Evolutionary conservation across 2,329 filamentous ascomycete genomes (phyloP).

Genomic region (Alternaria consortialis): DNA sequence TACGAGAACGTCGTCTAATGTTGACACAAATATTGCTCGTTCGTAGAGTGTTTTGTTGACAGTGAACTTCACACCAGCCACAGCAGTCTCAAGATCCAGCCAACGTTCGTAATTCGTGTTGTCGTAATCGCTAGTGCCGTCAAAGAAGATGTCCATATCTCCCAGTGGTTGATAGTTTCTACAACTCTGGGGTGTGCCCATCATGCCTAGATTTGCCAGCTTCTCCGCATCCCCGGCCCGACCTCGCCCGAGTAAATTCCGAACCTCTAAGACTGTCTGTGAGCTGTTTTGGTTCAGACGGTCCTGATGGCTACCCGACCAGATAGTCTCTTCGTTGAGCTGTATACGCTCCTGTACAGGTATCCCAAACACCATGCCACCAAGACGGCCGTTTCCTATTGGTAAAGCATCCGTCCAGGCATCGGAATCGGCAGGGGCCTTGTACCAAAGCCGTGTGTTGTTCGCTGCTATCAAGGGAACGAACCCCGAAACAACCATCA

Average conservation of each 20-base stretch:
- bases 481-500: not conserved
- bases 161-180: conserved; percentile 11
- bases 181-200: conserved; percentile 10
- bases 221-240: conserved; percentile 7
- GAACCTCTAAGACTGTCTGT: conserved; percentile 8
- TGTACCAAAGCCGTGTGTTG: conserved; percentile 14
- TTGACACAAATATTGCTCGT: conserved; percentile 12
- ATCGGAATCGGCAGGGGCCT: not conserved
- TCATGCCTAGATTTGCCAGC: conserved; percentile 14
- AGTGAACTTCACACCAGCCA: not conserved
- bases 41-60: conserved; percentile 9
- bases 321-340: conserved; percentile 59
- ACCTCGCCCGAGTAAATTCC: conserved; percentile 5
- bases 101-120: conserved; percentile 8
- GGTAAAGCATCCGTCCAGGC: conserved; percentile 56
- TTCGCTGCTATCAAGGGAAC: not conserved
- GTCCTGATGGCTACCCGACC: conserved; percentile 48
- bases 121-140: conserved; percentile 3
- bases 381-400: conserved; percentile 60
- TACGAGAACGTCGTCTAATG: conserved; percentile 22
- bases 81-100: conserved; percentile 3
- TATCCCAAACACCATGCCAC: conserved; percentile 58
- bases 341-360: conserved; percentile 56
- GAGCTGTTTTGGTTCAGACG: conserved; percentile 38
- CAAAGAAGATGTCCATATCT: conserved; percentile 12